These are phyloP conservation scores for Trichosanthes cucumerina DNA, from an alignment of 306 rosid species.

Conservation along the genomic window DNA sequence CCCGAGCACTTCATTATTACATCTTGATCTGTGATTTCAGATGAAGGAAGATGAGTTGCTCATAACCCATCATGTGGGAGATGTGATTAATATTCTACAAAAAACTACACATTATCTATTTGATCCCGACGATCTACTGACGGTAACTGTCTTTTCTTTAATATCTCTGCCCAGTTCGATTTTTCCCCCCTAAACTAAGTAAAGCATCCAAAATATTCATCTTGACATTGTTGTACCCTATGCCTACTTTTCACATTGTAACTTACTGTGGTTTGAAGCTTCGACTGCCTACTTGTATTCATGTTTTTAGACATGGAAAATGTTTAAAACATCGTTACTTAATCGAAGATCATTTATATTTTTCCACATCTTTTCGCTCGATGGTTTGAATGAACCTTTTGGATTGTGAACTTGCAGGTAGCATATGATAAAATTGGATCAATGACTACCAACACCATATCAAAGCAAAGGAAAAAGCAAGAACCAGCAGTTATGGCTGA, in stretches of 20 bases:
- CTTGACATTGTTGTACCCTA: background rate
- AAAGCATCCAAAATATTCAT: background rate
- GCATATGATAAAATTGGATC: constrained; percentile 93
- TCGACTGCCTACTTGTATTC: background rate
- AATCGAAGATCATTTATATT: background rate
- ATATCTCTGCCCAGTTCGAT: background rate
- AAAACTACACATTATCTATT: constrained; percentile 82
- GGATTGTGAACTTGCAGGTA: constrained; percentile 45
- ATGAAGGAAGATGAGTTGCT: constrained; percentile 88
- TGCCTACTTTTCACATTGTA: background rate
- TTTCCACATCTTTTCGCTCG: background rate
- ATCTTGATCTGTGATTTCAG: constrained; percentile 35
- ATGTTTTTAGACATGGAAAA: background rate
- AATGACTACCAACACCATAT: constrained; percentile 81
- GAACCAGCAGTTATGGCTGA: constrained; percentile 97
- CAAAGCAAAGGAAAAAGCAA: constrained; percentile 92
- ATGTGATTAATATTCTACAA: constrained; percentile 74
- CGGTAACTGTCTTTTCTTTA: constrained; percentile 28
- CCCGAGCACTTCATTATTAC: background rate
- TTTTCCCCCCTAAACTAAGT: background rate
- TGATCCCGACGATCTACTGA: constrained; percentile 87
- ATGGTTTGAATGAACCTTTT: background rate
- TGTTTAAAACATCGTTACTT: background rate
- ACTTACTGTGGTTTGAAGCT: background rate
- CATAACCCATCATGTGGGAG: constrained; percentile 79